Base-by-base conservation (phyloP, 192 early-diverging fungal genomes). In the Funneliformis geosporum region DNA sequence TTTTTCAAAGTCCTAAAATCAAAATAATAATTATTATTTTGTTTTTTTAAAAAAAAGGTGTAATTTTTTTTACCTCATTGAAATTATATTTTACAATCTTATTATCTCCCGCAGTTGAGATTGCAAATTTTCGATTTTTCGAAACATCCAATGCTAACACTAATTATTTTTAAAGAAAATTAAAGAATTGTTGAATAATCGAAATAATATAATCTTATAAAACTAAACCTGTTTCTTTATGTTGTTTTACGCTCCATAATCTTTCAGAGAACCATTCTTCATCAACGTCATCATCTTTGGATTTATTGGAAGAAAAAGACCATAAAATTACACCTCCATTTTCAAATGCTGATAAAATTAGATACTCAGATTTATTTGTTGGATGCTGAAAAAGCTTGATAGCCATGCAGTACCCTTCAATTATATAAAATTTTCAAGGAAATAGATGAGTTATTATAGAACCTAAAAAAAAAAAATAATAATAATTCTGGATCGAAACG, bases 321-420 rank as follows among this genome's bases (percentile, higher is more conserved):
- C 76, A 83, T 18, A 86, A 76, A 6, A 47, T 33, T 6, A 86
- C 79, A 9, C 79, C 67, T 11, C 82, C 85, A 81, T 80, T 80
- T 60, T 86, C 85, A 46, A 83, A 86, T 5, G 70, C 82, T 43
- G 75, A 81, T 50, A 86, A n/a, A 75, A 86, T 79, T 14, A 80
- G 75, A 43, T 80, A 80, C 4, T 42, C 61, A 25, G 25, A 33
- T 14, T 55, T 55, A 12, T 27, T 14, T n/a, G 18, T 2, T 6
- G 67, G 38, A 27, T 72, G n/a, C 21, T 25, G 16, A 71, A 72
- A 69, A 50, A 79, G 23, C 44, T 61, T 72, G 4, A 79, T n/a
- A 25, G 68, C 60, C 76, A 78, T 78, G 62, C 76, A 78, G 38
- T 64, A 78, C 11, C 76, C 76, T 78, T 62, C 43, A 39, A 25